Percentiles rank a stretch among this genome's conserved stretches.
Evolutionary conservation across 2,329 filamentous ascomycete genomes (phyloP).

Genomic region (Magnaporthales sp.): DNA sequence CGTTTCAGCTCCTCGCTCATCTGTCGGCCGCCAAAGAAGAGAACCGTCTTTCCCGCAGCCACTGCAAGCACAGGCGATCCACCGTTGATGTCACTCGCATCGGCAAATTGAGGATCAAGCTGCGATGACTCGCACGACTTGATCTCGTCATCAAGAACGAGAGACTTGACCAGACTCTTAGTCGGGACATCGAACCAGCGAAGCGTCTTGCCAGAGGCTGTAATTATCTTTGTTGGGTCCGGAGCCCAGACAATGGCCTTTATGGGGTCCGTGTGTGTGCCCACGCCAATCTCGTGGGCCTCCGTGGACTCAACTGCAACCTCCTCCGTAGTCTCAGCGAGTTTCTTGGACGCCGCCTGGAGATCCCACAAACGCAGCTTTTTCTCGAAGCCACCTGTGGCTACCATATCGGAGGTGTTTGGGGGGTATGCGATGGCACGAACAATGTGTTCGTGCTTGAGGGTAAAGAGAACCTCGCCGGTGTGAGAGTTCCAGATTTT

Average conservation of each 20-base stretch:
- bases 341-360: constrained; percentile 22
- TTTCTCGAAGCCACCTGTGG: constrained; percentile 93
- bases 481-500: constrained; percentile 97
- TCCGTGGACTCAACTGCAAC: constrained; percentile 48
- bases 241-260: constrained; percentile 94
- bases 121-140: constrained; percentile 85
- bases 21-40: constrained; percentile 75
- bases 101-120: constrained; percentile 49
- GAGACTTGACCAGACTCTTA: constrained; percentile 65
- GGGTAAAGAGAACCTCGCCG: constrained; percentile 77
- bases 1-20: constrained; percentile 70
- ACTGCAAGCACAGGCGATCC: constrained; percentile 73
- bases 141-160: constrained; percentile 74
- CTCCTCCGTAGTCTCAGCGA: constrained; percentile 22
- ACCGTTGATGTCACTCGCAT: constrained; percentile 53
- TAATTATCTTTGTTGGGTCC: constrained; percentile 81
- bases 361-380: constrained; percentile 92
- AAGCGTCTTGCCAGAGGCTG: constrained; percentile 83
- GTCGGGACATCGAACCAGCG: constrained; percentile 90
- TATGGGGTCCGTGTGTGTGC: constrained; percentile 78
- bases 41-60: constrained; percentile 86
- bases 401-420: constrained; percentile 73
- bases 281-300: constrained; percentile 80
- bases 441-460: constrained; percentile 92
- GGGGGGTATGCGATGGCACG: constrained; percentile 85